These are phyloP conservation scores for Heliamphora exappendiculata DNA, from an alignment of 148 eudicot genomes.

Conservation along the genomic window DNA sequence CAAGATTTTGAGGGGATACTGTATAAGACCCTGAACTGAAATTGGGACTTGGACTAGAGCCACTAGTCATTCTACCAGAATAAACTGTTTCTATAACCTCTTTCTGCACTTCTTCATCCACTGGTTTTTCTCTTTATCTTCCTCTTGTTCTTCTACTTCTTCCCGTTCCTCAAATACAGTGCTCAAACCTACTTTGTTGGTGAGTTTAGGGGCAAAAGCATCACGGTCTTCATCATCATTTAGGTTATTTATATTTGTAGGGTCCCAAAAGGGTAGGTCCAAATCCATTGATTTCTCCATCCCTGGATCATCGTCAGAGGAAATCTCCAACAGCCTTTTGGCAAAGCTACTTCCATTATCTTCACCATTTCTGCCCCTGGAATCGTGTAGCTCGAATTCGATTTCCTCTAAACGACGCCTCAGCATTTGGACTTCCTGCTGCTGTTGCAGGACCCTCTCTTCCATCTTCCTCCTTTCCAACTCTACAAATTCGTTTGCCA, in stretches of 20 bases:
- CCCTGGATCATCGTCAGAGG: slow-evolving; percentile 63
- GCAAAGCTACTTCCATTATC: slow-evolving; percentile 47
- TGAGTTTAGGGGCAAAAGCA: slow-evolving; percentile 15
- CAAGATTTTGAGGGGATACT: background rate
- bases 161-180: slow-evolving; percentile 95
- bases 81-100: slow-evolving; percentile 67
- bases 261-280: slow-evolving; percentile 14
- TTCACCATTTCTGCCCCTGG: slow-evolving; percentile 53
- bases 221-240: slow-evolving; percentile 15
- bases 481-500: slow-evolving; percentile 69
- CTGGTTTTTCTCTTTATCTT: slow-evolving; percentile 24
- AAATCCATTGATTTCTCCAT: slow-evolving; percentile 95
- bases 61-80: background rate
- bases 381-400: slow-evolving; percentile 55
- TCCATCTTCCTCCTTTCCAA: slow-evolving; percentile 85
- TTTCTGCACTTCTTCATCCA: slow-evolving; percentile 73
- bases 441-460: slow-evolving; percentile 58
- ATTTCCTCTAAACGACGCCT: slow-evolving; percentile 75
- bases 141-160: slow-evolving; percentile 36
- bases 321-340: slow-evolving; percentile 51
- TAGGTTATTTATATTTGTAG: background rate
- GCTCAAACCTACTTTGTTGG: slow-evolving; percentile 50
- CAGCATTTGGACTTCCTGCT: slow-evolving; percentile 62
- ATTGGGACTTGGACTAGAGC: slow-evolving; percentile 5
- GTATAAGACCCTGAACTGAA: slow-evolving; percentile 1